phyloP scores from a whole-genome alignment of 768 basidiomycete species.

The Pulveroboletus frians region DNA sequence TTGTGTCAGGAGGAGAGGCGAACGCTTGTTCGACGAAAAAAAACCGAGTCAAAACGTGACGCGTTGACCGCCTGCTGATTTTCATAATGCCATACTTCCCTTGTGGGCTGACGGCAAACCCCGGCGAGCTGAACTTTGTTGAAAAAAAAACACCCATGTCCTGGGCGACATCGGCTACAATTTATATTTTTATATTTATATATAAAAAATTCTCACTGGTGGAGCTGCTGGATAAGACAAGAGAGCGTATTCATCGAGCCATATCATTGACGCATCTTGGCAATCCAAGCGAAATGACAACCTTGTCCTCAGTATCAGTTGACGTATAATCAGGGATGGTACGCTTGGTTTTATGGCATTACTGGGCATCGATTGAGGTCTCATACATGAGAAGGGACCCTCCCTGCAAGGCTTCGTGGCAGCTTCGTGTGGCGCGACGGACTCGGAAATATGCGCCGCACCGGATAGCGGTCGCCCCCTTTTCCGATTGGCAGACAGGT shows the following conservation, averaged over 20 bases:
- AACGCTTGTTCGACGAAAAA: background rate
- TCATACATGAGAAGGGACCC: conserved; percentile 12
- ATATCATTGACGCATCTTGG: conserved; percentile 12
- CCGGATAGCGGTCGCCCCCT: conserved; percentile 21
- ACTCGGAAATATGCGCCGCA: conserved; percentile 14
- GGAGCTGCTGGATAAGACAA: background rate
- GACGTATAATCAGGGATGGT: conserved; percentile 2
- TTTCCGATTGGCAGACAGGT: conserved; percentile 1
- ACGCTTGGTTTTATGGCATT: conserved; percentile 11
- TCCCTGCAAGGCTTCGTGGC: conserved; percentile 15
- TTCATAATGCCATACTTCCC: conserved; percentile 5
- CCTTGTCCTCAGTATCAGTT: background rate
- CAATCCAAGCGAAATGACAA: conserved; percentile 13
- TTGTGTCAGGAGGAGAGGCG: background rate
- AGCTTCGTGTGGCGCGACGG: conserved; percentile 11
- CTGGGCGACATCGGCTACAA: background rate
- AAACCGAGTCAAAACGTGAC: background rate
- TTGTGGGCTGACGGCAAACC: background rate
- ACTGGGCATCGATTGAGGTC: conserved; percentile 5
- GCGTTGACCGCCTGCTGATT: background rate
- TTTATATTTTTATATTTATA: too few species aligned
- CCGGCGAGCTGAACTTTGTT: conserved; percentile 5
- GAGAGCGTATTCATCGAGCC: conserved; percentile 1
- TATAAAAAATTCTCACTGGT: too few species aligned
- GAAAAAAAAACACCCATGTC: background rate